Evolutionary conservation across 352 stramenopile genomes (phyloP), one percentile per base, ranked within the genome.

Genomic region (Globisporangium cystogenes): DNA sequence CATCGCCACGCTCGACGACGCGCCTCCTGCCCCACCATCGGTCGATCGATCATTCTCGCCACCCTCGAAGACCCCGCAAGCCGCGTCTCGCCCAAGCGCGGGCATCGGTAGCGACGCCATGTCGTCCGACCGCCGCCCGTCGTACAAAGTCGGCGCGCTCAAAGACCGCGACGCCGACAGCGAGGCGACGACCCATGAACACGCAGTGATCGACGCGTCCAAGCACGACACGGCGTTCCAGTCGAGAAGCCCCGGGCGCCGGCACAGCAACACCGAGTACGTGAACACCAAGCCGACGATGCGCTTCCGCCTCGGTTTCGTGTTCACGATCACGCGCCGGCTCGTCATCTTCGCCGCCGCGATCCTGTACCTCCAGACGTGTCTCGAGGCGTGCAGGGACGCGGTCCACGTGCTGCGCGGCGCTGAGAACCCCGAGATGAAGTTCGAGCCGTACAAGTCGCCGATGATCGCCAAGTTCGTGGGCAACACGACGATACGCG

Each of bases 401-500:
- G 33, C 44, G 15, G 15, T 58, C 15, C 27, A 50, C n/a, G 18
- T 51, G 27, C 51, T 51, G 4, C 23, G 11, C n/a, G 7, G 6
- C 41, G 11, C 6, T 5, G 15, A 35, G 20, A 46, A 46, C 14
- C 40, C 40, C 6, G 8, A 11, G n/a, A 46, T 46, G 40, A 23
- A 46, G 18, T 46, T 46, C 21, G 21, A 26, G 7, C 27, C 46
- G 47, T 70, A 51, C 53, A 57, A 16, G 57, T 64, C 44, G 1
- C 53, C 21, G 55, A 50, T 15, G 45, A 67, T 44, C 47, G 61
- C 8, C 51, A 50, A 37, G 21, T 29, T 41, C 24, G 48, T 54
- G 14, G 55, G 60, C 6, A 43, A n/a, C 3, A 48, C 48, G 20
- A 48, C 57, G 3, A 64, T 82, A 45, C 48, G 59, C 16, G 60